Evolutionary conservation across 106 monocot genomes (phyloP).

Genomic region (Cymbidium sinense): DNA sequence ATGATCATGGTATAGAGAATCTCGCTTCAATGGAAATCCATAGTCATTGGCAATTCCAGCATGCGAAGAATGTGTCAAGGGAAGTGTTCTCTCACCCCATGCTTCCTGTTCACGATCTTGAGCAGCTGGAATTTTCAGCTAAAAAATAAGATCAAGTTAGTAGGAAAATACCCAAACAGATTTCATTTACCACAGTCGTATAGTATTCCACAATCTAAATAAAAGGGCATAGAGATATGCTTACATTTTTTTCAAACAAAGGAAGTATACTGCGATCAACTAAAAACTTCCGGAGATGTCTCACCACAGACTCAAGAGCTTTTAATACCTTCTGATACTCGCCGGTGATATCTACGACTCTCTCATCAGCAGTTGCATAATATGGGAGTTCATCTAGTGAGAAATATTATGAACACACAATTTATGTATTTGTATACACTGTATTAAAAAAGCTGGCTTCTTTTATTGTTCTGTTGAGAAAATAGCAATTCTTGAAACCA

Average conservation of each 20-base stretch:
- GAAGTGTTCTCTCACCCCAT: slow-evolving; percentile 39
- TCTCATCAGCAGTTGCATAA: slow-evolving; percentile 66
- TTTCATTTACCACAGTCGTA: neutral
- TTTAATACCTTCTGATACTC: slow-evolving; percentile 70
- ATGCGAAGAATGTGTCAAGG: slow-evolving; percentile 20
- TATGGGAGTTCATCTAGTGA: slow-evolving; percentile 61
- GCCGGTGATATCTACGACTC: slow-evolving; percentile 83
- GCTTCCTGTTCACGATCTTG: slow-evolving; percentile 41
- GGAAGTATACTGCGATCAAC: slow-evolving; percentile 86
- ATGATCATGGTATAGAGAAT: slow-evolving; percentile 46
- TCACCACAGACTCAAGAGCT: slow-evolving; percentile 62
- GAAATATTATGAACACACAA: neutral
- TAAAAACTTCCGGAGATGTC: slow-evolving; percentile 81
- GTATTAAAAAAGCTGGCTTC: neutral
- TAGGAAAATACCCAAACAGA: neutral
- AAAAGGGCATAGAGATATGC: slow-evolving; percentile 10
- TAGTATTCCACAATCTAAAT: neutral
- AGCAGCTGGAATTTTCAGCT: slow-evolving; percentile 25
- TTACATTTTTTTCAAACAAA: slow-evolving; percentile 78
- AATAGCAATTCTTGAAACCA: neutral
- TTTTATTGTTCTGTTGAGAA: neutral
- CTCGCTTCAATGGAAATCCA: slow-evolving; percentile 40
- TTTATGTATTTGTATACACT: neutral
- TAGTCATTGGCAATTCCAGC: slow-evolving; percentile 42
- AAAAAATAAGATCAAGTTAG: neutral